Evolutionary conservation across 2,329 filamentous ascomycete species (phyloP), one percentile per base, ranked within the genome.

Genomic region (Phaeosphaeria sp.): DNA sequence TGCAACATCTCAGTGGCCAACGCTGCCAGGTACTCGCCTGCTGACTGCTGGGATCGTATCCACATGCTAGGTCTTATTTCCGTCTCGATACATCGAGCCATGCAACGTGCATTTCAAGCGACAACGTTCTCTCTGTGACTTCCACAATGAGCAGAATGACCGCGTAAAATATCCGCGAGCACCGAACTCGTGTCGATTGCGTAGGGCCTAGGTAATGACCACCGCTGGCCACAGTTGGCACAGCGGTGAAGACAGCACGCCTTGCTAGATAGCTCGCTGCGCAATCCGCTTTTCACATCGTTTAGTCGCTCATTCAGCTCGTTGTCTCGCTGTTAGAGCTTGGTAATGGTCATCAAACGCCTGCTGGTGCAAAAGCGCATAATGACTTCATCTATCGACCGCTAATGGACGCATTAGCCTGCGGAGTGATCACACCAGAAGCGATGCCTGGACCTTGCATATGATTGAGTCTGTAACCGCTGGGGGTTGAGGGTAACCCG

Each of bases 261-360:
- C 48, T 55, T 21, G 42, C 7, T 20, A n/a, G 18, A 22, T n/a
- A 50, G 20, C 21, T n/a, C 15, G 21, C 30, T 3, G 3, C 6
- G 30, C 30, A 6, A 36, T 36, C 30, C 13, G 30, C 9, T 36
- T 36, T 11, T 11, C 30, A 36, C 30, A 36, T 36, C 11, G 30
- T 36, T 15, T 54, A 25, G 53, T 52, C 50, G 47, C 43, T 50
- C 17, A 53, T 41, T 54, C 15, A 21, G 30, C 47, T n/a, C 15
- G 7, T n/a, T 46, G 22, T 46, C 27, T 25, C 44, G 22, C 22
- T 46, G 11, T 44, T 53, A 18, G 23, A 33, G 41, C 18, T 49
- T 48, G 48, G 51, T 65, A 56, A 56, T 49, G 21, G 59, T 65
- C 60, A 67, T 67, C 60, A 68, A 68, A 62, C 64, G 60, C 64